Evolutionary conservation across 352 stramenopile species (phyloP), one percentile per base, ranked within the genome.

Genomic region (Pythium utonaiense): DNA sequence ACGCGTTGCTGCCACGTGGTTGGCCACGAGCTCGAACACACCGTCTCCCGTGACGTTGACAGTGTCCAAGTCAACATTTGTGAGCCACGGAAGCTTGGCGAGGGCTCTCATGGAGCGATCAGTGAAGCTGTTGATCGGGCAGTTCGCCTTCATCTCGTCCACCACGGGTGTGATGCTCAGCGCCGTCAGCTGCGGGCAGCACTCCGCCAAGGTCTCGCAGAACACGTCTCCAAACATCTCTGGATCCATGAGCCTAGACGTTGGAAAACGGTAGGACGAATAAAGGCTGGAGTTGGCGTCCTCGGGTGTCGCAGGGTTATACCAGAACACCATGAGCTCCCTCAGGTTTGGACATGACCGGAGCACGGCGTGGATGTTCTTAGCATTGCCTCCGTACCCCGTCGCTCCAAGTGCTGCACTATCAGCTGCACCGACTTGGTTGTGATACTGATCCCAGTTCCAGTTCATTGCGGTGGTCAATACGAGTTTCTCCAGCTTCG

Each of bases 151-250:
- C 28, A 41, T 27, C 27, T 14, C 3, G 16, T 24, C 6, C 12
- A 25, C 48, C 17, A 21, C 27, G 7, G 25, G 28, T 33, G 42
- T 30, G 24, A 28, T 41, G 1, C 33, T 25, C 27, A 51, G 30
- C 10, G 28, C 30, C 17, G 25, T 14, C n/a, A 62, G 45, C n/a
- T 21, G 31, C 2, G 55, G 55, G 22, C 55, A 62, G 33, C 27
- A 41, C 42, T 27, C 19, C 28, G 31, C 44, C 13, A 62, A 24
- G 17, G n/a, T 16, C 31, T 55, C 27, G 24, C 44, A 56, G 33
- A 62, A 62, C 19, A 19, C 33, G 17, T 62, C 55, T 8, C 44
- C 44, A 40, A 62, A 47, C 0, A 55, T 24, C 2, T 49, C 55
- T 36, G 30, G 45, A 22, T 41, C 22, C n/a, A 56, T 24, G 3